Conservation (phyloP, 345 rosid species). For the Murraya koenigii region DNA sequence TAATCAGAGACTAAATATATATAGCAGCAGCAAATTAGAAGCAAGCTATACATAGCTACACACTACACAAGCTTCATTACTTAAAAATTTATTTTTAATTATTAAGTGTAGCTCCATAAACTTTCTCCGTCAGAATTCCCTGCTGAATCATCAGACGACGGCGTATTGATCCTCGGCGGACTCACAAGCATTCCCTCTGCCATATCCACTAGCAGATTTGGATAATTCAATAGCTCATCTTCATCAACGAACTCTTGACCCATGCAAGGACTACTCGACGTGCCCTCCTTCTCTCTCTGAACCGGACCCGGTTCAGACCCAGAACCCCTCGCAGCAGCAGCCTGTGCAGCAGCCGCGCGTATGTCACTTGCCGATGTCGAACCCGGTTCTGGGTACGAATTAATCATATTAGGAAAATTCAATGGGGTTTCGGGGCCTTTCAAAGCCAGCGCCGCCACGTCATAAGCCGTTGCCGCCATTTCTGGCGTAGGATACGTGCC, state of each 20-base stretch:
- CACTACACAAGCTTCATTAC: background rate
- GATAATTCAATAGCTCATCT: slow-evolving; percentile 56
- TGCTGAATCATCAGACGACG: slow-evolving; percentile 47
- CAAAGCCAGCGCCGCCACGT: slow-evolving; percentile 70
- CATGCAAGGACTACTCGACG: slow-evolving; percentile 9
- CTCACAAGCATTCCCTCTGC: slow-evolving; percentile 74
- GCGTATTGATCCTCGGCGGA: slow-evolving; percentile 62
- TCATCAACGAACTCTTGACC: slow-evolving; percentile 47
- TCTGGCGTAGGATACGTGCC: slow-evolving; percentile 71
- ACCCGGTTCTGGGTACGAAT: slow-evolving; percentile 46
- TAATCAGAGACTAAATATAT: background rate
- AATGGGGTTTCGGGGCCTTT: slow-evolving; percentile 57
- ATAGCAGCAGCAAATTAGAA: background rate
- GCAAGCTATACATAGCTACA: background rate
- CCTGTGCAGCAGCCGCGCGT: slow-evolving; percentile 54
- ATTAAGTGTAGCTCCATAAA: slow-evolving; percentile 51
- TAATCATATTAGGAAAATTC: slow-evolving; percentile 49
- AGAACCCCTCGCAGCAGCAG: slow-evolving; percentile 35
- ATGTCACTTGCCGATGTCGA: slow-evolving; percentile 53
- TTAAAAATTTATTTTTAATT: background rate
- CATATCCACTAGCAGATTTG: slow-evolving; percentile 64
- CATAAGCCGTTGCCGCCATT: slow-evolving; percentile 84
- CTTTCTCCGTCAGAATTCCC: slow-evolving; percentile 49
- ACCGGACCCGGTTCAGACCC: slow-evolving; percentile 22
- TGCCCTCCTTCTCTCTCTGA: slow-evolving; percentile 4